These are phyloP conservation scores for Tricholoma terreum DNA, from an alignment of 768 basidiomycete genomes.

Conservation along the genomic window DNA sequence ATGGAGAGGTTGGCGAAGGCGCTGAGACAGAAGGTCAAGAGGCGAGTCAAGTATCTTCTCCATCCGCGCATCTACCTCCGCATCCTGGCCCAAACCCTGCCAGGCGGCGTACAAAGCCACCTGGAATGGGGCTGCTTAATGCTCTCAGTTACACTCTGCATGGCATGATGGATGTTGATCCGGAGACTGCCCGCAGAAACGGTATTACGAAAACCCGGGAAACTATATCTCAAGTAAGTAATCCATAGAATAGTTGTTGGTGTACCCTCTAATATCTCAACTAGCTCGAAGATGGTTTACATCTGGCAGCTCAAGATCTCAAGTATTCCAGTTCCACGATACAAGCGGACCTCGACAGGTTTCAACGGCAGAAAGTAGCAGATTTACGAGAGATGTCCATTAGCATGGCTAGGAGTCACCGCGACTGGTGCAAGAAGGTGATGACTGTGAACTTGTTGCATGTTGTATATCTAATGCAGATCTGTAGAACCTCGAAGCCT, in stretches of 20 bases:
- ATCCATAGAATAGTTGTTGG: not conserved
- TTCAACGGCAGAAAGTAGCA: conserved; percentile 98
- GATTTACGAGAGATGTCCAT: conserved; percentile 94
- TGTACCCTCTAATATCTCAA: conserved; percentile 4
- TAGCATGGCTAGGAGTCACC: conserved; percentile 83
- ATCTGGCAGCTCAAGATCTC: conserved; percentile 88
- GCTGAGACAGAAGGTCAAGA: conserved; percentile 24
- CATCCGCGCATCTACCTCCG: conserved; percentile 59
- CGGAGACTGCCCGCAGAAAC: conserved; percentile 91
- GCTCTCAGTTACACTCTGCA: conserved; percentile 93
- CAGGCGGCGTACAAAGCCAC: conserved; percentile 51
- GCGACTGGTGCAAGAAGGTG: conserved; percentile 97
- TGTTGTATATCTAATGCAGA: not conserved
- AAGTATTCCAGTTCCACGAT: conserved; percentile 96
- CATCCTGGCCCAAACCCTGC: conserved; percentile 78
- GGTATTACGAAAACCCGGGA: conserved; percentile 94
- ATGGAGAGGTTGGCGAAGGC: conserved; percentile 16
- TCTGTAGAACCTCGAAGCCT: conserved; percentile 87
- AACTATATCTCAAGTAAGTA: conserved; percentile 83
- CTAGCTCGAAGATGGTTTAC: conserved; percentile 93
- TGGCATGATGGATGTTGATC: conserved; percentile 99
- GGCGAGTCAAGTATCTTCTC: conserved; percentile 38
- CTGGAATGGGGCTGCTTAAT: conserved; percentile 84
- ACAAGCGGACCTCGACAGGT: conserved; percentile 95
- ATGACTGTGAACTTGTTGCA: not conserved